phyloP scores from a whole-genome alignment of 2,329 filamentous ascomycete genomes.

The Immersiporthe knoxdaviesiana region DNA sequence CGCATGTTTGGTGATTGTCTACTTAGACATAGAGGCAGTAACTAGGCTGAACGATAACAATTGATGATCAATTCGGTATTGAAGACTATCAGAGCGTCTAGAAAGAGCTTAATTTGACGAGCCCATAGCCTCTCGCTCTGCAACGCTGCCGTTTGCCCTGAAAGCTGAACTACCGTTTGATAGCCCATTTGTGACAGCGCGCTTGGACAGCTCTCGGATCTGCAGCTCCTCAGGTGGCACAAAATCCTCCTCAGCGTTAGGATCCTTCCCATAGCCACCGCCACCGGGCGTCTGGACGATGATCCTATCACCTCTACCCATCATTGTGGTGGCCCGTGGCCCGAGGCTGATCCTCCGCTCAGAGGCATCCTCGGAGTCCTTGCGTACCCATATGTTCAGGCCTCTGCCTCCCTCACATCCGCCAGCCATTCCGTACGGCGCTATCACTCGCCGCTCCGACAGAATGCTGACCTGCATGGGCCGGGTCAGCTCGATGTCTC shows the following conservation, averaged over 20 bases:
- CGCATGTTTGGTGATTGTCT: not conserved
- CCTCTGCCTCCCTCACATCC: constrained; percentile 80
- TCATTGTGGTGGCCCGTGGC: constrained; percentile 77
- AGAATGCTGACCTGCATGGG: constrained; percentile 79
- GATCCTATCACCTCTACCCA: constrained; percentile 77
- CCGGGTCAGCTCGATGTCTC: constrained; percentile 81
- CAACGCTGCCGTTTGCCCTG: constrained; percentile 22
- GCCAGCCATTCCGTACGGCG: constrained; percentile 82
- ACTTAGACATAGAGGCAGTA: no score
- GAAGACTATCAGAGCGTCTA: no score
- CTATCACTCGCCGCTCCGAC: constrained; percentile 75
- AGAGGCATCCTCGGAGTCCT: constrained; percentile 62
- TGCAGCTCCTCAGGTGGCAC: constrained; percentile 21
- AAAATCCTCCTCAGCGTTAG: constrained; percentile 15
- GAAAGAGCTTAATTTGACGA: constrained; percentile 10
- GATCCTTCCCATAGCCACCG: constrained; percentile 69
- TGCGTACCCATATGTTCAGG: constrained; percentile 84
- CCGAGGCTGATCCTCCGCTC: constrained; percentile 71
- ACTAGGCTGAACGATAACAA: not conserved
- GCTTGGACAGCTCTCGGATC: not conserved
- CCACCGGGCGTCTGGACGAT: constrained; percentile 79
- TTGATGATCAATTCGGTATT: not conserved
- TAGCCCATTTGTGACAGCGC: constrained; percentile 3
- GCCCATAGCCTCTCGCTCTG: constrained; percentile 15
- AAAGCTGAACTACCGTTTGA: not conserved